Evolutionary conservation across 2,329 filamentous ascomycete genomes (phyloP).

Genomic region (Cryphonectria japonica): DNA sequence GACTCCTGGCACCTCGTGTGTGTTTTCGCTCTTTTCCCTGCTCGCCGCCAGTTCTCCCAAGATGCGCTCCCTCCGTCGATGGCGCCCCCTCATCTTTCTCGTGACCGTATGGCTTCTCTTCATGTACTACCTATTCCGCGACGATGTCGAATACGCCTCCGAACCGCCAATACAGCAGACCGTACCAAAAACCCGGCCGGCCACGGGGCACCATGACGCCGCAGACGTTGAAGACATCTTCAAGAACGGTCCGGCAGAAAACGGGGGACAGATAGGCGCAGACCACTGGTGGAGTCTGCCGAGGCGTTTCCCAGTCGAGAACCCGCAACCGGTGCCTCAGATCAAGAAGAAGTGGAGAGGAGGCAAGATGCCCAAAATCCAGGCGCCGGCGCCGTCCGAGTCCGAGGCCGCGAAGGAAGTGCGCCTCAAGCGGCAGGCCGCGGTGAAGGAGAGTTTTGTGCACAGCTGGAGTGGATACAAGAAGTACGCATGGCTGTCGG

Average conservation of each 20-base stretch:
- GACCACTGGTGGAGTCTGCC: constrained; percentile 41
- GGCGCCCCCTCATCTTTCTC: constrained; percentile 27
- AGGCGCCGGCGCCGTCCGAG: constrained; percentile 58
- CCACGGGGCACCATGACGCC: constrained; percentile 23
- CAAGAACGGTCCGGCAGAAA: constrained; percentile 16
- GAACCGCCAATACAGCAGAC: constrained; percentile 26
- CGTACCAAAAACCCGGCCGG: constrained; percentile 14
- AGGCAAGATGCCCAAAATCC: constrained; percentile 56
- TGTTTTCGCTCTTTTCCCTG: neutral
- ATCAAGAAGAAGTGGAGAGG: neutral
- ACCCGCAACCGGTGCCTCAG: constrained; percentile 41
- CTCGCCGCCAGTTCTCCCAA: neutral
- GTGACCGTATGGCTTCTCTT: constrained; percentile 26
- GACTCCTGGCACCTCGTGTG: neutral
- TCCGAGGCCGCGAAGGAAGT: constrained; percentile 39
- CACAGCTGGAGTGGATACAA: constrained; percentile 66
- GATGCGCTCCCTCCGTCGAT: constrained; percentile 28
- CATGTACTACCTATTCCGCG: constrained; percentile 26
- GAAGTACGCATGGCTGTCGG: constrained; percentile 64
- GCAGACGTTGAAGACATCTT: constrained; percentile 18
- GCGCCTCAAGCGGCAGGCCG: constrained; percentile 45
- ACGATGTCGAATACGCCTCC: constrained; percentile 23
- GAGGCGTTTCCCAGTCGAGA: constrained; percentile 40
- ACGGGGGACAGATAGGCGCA: constrained; percentile 22
- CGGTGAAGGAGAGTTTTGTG: constrained; percentile 54